Evolutionary conservation across 1,284 basidiomycete species (phyloP).

Genomic region (Leccinum pallidistipes): DNA sequence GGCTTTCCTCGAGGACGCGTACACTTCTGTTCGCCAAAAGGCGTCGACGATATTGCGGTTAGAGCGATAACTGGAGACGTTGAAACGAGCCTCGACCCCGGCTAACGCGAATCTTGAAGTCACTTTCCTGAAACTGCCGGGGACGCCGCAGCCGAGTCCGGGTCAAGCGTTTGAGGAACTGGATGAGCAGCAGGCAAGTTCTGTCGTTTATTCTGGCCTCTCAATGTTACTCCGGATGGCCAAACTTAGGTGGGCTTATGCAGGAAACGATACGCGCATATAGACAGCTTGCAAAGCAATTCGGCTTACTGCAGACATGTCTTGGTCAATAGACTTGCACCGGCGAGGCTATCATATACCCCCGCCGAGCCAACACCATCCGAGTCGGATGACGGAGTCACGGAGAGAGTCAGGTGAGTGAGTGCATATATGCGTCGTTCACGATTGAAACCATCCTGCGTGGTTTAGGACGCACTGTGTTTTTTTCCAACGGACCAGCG

Average conservation of each 20-base stretch:
- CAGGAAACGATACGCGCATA: conserved; percentile 12
- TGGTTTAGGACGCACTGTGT: conserved; percentile 15
- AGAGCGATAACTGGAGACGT: conserved; percentile 41
- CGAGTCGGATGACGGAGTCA: neutral
- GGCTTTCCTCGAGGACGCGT: conserved; percentile 59
- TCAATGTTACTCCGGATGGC: neutral
- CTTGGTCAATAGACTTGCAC: conserved; percentile 9
- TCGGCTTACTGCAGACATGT: conserved; percentile 25
- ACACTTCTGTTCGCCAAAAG: conserved; percentile 61
- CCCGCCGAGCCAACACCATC: neutral
- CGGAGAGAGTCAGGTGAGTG: conserved; percentile 18
- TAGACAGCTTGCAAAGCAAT: conserved; percentile 30
- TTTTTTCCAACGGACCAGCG: conserved; percentile 35
- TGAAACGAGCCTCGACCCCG: conserved; percentile 28
- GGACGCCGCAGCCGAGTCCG: neutral
- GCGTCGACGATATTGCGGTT: conserved; percentile 49
- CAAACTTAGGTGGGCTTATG: neutral
- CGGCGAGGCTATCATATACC: conserved; percentile 3
- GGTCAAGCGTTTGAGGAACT: neutral
- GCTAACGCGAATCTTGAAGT: conserved; percentile 14
- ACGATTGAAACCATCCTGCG: neutral
- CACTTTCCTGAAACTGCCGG: neutral
- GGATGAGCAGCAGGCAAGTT: conserved; percentile 4
- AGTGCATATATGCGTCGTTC: conserved; percentile 14
- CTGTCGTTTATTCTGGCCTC: neutral